These are phyloP conservation scores for Phytopythium oedochilum DNA, from an alignment of 352 stramenopile species.

Conservation along the genomic window DNA sequence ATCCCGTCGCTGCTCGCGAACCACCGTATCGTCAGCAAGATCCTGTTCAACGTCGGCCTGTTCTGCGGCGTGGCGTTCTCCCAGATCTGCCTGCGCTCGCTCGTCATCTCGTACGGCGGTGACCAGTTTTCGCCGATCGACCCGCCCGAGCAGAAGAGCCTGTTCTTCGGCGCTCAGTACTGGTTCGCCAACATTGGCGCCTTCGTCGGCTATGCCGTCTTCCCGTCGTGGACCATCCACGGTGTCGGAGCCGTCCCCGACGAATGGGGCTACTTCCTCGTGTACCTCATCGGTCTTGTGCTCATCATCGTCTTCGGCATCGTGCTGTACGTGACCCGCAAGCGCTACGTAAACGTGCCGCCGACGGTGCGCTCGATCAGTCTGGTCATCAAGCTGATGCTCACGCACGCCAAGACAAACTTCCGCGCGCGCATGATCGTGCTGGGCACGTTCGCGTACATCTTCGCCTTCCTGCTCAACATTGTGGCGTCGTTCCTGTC, in stretches of 20 bases:
- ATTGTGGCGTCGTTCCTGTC: conserved; percentile 41
- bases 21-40: conserved; percentile 12
- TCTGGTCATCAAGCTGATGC: conserved; percentile 27
- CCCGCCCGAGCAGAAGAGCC: conserved; percentile 29
- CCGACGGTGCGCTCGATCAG: conserved; percentile 28
- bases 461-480: conserved; percentile 34
- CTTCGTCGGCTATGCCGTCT: conserved; percentile 59
- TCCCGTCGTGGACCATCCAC: conserved; percentile 65
- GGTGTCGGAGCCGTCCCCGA: conserved; percentile 45
- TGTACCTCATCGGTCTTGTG: conserved; percentile 41
- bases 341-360: conserved; percentile 39
- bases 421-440: conserved; percentile 20
- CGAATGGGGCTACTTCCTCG: conserved; percentile 71
- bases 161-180: conserved; percentile 82
- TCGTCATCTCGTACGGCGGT: conserved; percentile 49
- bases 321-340: conserved; percentile 22
- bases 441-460: conserved; percentile 21
- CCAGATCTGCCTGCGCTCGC: conserved; percentile 42
- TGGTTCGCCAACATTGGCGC: conserved; percentile 67
- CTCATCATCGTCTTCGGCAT: conserved; percentile 30
- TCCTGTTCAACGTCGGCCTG: conserved; percentile 30
- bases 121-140: conserved; percentile 48
- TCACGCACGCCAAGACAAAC: conserved; percentile 14
- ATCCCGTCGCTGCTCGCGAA: conserved; percentile 25
- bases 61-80: conserved; percentile 38